Base-by-base conservation (phyloP, 805 yeast species). In the Nakazawaea anatomiae region DNA sequence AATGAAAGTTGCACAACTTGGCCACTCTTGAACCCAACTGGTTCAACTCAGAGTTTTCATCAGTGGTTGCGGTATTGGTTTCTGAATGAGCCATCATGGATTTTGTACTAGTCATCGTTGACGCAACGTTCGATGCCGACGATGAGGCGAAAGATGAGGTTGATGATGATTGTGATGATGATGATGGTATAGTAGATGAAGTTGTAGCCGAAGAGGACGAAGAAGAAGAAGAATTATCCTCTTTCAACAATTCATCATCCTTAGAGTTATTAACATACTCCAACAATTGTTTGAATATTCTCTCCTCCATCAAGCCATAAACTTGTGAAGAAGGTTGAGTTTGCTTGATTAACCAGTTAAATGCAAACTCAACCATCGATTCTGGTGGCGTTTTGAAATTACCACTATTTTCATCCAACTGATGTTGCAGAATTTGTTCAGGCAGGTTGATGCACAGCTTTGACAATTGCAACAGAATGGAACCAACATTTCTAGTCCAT, bases 401-500 rank as follows among this genome's bases (percentile, higher is more conserved):
- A 3, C 11, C 35, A 48, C 46, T 36, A 29, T 25, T 11, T 9
- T 32, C 35, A 32, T 32, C 35, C 8, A 9, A 8, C 8, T 32
- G 11, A 9, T 32, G 35, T 32, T 32, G 11, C 8, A 9, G 11
- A 32, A 11, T 32, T 32, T 32, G 35, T 11, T 32, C 38, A n/a
- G 42, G 36, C 5, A 11, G 1, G 5, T 8, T 14, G 10, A 35
- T 29, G 34, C 58, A 44, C 28, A 60, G 44, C 57, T 78, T 77
- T 35, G 78, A 77, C 46, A 86, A 61, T 62, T 85, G 95, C 53
- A 89, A 73, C 4, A 92, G 79, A 55, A 89, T 79, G 12, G 86
- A 74, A 55, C 81, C 77, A 29, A 88, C 79, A 65, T 89, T 89
- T 61, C 88, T 79, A 0, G 96, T 89, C 96, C 96, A 89, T 69